Evolutionary conservation across 2,329 filamentous ascomycete genomes (phyloP).

Genomic region (Epichloe typhina): DNA sequence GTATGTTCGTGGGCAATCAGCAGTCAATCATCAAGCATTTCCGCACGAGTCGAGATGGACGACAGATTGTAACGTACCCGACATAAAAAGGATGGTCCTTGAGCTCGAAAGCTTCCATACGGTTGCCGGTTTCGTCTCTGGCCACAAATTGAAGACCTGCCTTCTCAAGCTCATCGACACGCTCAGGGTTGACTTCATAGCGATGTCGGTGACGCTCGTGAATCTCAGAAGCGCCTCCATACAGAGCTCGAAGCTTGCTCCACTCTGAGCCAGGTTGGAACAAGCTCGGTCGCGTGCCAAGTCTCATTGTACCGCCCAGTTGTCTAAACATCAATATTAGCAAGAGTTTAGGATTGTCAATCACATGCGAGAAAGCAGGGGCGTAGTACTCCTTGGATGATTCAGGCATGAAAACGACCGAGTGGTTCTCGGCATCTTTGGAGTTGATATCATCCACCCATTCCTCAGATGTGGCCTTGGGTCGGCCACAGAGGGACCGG

Average conservation of each 20-base stretch:
- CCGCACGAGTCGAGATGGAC: background rate
- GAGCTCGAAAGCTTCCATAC: slow-evolving; percentile 76
- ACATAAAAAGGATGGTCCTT: slow-evolving; percentile 77
- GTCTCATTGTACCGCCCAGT: slow-evolving; percentile 76
- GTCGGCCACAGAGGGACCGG: slow-evolving; percentile 56
- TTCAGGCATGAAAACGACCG: slow-evolving; percentile 90
- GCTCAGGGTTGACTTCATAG: slow-evolving; percentile 80
- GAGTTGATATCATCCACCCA: slow-evolving; percentile 19
- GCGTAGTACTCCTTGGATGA: slow-evolving; percentile 24
- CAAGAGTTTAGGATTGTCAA: background rate
- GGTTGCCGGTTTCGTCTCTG: slow-evolving; percentile 63
- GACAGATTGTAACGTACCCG: slow-evolving; percentile 6
- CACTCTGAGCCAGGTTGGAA: slow-evolving; percentile 69
- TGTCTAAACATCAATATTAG: slow-evolving; percentile 15
- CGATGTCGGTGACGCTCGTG: slow-evolving; percentile 75
- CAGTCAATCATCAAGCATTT: background rate
- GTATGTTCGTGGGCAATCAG: background rate
- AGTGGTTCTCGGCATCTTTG: slow-evolving; percentile 46
- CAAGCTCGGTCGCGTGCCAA: slow-evolving; percentile 59
- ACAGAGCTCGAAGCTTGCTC: slow-evolving; percentile 64
- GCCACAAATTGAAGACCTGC: slow-evolving; percentile 63
- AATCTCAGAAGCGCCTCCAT: slow-evolving; percentile 44
- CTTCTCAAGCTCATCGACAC: slow-evolving; percentile 53
- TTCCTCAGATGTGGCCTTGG: slow-evolving; percentile 42
- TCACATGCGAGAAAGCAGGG: background rate